Conservation (phyloP, 768 basidiomycete species). For the Lactarius quietus region DNA sequence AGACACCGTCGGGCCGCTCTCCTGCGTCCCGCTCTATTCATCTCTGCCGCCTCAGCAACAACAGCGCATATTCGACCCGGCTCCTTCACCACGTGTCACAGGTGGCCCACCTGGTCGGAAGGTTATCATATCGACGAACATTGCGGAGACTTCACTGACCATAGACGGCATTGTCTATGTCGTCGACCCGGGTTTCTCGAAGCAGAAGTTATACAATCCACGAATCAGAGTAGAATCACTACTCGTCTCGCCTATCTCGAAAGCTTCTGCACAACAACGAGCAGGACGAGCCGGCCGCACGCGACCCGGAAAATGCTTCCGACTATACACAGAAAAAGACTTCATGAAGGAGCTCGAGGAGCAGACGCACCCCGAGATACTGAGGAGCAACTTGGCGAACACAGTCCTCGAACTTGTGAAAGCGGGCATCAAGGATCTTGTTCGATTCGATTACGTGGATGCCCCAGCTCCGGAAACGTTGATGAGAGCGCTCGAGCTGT, state of each 20-base stretch:
- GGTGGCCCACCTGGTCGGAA: constrained; percentile 87
- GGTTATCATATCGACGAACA: constrained; percentile 93
- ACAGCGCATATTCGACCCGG: constrained; percentile 92
- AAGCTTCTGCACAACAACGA: constrained; percentile 93
- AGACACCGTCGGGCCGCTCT: constrained; percentile 75
- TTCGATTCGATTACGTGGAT: constrained; percentile 85
- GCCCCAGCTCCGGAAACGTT: constrained; percentile 94
- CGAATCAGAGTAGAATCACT: constrained; percentile 94
- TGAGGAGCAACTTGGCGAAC: constrained; percentile 90
- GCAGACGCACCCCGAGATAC: constrained; percentile 95
- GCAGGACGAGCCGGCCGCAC: constrained; percentile 97
- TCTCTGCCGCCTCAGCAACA: constrained; percentile 92
- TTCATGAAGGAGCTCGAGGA: constrained; percentile 95
- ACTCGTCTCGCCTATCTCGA: constrained; percentile 92
- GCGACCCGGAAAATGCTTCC: constrained; percentile 94
- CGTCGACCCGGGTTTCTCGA: constrained; percentile 95
- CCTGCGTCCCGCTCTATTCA: constrained; percentile 93
- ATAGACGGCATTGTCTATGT: constrained; percentile 99
- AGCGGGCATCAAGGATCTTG: constrained; percentile 91
- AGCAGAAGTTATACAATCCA: constrained; percentile 98
- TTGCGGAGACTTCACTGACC: constrained; percentile 95
- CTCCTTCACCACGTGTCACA: constrained; percentile 58
- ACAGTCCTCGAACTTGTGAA: constrained; percentile 93
- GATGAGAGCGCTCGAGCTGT: constrained; percentile 92
- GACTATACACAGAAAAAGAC: constrained; percentile 95